phyloP scores from a whole-genome alignment of 2,329 filamentous ascomycete species.

The Penicillium griseofulvum region DNA sequence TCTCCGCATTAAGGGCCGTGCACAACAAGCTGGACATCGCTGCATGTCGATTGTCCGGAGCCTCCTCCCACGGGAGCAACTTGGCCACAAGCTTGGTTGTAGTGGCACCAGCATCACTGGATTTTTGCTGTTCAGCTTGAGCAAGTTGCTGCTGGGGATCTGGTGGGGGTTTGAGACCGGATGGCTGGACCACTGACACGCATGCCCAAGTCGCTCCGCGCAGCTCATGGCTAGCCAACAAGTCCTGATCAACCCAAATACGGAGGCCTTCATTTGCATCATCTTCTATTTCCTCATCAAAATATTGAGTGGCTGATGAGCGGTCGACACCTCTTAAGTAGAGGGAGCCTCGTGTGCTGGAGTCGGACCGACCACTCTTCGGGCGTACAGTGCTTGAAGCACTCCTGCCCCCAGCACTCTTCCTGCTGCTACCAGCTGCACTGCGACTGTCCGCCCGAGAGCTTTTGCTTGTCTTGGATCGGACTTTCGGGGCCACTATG shows the following conservation, averaged over 20 bases:
- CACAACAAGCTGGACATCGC: conserved; percentile 78
- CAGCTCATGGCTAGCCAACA: conserved; percentile 68
- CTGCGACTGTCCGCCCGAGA: conserved; percentile 72
- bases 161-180: conserved; percentile 67
- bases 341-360: conserved; percentile 52
- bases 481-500: conserved; percentile 90
- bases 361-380: conserved; percentile 60
- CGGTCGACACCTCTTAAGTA: conserved; percentile 81
- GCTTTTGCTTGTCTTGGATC: conserved; percentile 65
- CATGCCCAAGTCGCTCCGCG: conserved; percentile 73
- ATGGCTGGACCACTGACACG: conserved; percentile 83
- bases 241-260: conserved; percentile 81
- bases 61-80: conserved; percentile 77
- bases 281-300: conserved; percentile 63
- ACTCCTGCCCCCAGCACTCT: conserved; percentile 68
- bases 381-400: conserved; percentile 67
- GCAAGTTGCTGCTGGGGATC: conserved; percentile 67
- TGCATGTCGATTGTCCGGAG: conserved; percentile 75
- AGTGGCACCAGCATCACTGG: conserved; percentile 55
- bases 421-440: conserved; percentile 73
- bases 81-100: conserved; percentile 72
- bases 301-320: conserved; percentile 68
- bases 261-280: conserved; percentile 61
- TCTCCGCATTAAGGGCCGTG: conserved; percentile 66
- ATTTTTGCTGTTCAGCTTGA: conserved; percentile 61